These are phyloP conservation scores for Leucocoprinus sp. DNA, from an alignment of 768 basidiomycete species.

Conservation along the genomic window DNA sequence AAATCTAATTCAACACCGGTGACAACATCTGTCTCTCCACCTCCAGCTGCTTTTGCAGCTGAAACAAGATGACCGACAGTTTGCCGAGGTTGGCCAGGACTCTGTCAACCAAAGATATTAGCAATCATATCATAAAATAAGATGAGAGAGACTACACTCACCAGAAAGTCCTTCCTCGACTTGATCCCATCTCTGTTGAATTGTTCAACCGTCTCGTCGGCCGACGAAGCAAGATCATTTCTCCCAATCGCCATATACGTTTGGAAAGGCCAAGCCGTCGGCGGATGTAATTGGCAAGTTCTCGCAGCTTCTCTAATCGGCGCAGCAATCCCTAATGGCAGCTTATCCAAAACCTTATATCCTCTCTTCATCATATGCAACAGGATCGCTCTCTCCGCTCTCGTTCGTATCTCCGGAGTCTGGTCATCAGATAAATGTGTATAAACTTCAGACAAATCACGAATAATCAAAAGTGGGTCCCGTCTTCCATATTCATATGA, in stretches of 20 bases:
- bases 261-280: conserved; percentile 61
- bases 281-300: conserved; percentile 74
- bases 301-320: conserved; percentile 83
- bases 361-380: conserved; percentile 44
- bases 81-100: conserved; percentile 37
- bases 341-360: conserved; percentile 38
- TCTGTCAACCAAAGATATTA: conserved; percentile 28
- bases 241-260: conserved; percentile 66
- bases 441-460: conserved; percentile 49
- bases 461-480: conserved; percentile 49
- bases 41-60: conserved; percentile 40
- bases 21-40: conserved; percentile 47
- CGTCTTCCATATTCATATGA: conserved; percentile 56
- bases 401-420: conserved; percentile 43
- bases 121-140: not conserved
- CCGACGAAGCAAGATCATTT: conserved; percentile 64
- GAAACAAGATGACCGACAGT: conserved; percentile 45
- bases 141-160: conserved; percentile 21
- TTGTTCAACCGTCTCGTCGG: conserved; percentile 37
- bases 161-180: conserved; percentile 49
- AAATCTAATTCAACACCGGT: conserved; percentile 68
- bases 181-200: conserved; percentile 47
- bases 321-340: conserved; percentile 65
- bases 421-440: conserved; percentile 49
- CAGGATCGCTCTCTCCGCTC: conserved; percentile 58